Conservation (phyloP, 148 eudicot species). For the Rhododendron mucronatum region DNA sequence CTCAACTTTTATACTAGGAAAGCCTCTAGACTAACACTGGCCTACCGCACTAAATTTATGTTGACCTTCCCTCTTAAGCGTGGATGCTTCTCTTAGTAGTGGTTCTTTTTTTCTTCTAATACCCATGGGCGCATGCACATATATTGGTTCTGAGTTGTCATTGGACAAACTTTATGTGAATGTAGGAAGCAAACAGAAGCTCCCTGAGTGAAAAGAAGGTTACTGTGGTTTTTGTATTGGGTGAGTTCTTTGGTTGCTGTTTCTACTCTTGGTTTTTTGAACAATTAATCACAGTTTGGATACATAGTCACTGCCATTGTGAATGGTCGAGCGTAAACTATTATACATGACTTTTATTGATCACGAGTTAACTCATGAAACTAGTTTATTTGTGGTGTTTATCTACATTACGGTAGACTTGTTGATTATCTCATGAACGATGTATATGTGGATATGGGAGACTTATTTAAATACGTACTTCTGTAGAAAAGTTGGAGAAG, state of each 20-base stretch:
- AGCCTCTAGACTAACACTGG: not conserved
- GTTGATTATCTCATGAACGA: not conserved
- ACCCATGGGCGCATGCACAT: not conserved
- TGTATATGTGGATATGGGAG: too few species aligned
- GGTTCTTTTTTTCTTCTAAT: not conserved
- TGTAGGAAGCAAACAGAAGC: slow-evolving; percentile 36
- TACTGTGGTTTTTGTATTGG: slow-evolving; percentile 44
- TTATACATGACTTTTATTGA: not conserved
- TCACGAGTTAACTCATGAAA: not conserved
- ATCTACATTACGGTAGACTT: not conserved
- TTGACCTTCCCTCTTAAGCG: not conserved
- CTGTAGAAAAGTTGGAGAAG: not conserved
- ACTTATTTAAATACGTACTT: not conserved
- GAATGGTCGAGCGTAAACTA: not conserved
- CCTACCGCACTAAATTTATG: not conserved
- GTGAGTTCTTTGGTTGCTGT: slow-evolving; percentile 21
- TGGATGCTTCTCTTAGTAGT: not conserved
- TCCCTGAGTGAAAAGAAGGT: slow-evolving; percentile 25
- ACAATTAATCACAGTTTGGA: not conserved
- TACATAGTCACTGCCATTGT: not conserved
- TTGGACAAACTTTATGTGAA: slow-evolving; percentile 1
- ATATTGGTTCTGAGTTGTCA: not conserved
- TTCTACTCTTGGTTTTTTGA: not conserved
- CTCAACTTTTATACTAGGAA: not conserved
- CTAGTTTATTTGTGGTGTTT: not conserved